Evolutionary conservation across 2,329 filamentous ascomycete genomes (phyloP).

Genomic region (Pestalotiopsis fici): DNA sequence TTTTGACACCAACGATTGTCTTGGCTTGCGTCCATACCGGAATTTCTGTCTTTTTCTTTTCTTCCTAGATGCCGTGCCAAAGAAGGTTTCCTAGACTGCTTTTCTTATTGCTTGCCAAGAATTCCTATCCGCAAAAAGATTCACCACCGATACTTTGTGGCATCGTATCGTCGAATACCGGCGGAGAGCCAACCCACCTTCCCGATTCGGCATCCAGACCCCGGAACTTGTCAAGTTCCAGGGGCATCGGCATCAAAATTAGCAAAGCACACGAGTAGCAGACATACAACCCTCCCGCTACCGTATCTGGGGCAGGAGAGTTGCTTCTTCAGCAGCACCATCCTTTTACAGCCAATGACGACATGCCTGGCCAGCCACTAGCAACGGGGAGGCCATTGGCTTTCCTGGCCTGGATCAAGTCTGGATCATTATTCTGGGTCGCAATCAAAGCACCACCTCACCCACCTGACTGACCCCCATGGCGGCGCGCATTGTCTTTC

Average conservation of each 20-base stretch:
- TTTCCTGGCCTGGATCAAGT: not conserved
- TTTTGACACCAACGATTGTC: too few species aligned
- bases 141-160: not conserved
- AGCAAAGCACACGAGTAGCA: not conserved
- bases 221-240: not conserved
- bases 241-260: not conserved
- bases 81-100: not conserved
- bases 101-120: not conserved
- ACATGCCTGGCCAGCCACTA: not conserved
- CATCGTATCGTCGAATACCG: not conserved
- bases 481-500: not conserved
- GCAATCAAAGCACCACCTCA: not conserved
- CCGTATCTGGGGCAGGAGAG: not conserved
- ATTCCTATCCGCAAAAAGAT: not conserved
- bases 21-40: too few species aligned
- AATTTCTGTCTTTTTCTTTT: not conserved
- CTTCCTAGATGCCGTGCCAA: not conserved
- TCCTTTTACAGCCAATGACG: slow-evolving; percentile 2
- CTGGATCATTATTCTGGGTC: not conserved
- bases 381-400: not conserved
- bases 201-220: not conserved
- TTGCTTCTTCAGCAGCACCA: not conserved
- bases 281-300: not conserved
- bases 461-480: not conserved
- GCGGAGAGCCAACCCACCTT: not conserved